Evolutionary conservation across 2,329 filamentous ascomycete species (phyloP), one percentile per base, ranked within the genome.

Genomic region (Penicillium sclerotiorum): DNA sequence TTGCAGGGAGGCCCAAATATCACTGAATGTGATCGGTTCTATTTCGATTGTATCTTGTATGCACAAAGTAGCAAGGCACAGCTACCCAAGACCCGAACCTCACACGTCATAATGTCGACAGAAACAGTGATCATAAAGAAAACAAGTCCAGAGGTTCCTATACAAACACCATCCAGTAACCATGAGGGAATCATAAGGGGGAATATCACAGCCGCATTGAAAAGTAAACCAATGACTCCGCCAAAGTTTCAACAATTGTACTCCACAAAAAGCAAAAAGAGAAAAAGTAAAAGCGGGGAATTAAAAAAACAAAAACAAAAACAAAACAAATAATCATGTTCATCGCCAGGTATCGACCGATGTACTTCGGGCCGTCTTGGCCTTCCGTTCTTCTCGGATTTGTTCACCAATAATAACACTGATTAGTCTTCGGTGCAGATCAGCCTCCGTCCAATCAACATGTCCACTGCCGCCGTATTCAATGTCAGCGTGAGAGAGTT

Each of bases 401-500:
- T 73, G 70, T 55, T 76, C 74, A 27, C 75, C 75, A 60, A 77
- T 72, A 22, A 76, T 75, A 47, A 77, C 68, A 50, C 74, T 75
- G 49, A 76, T 73, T 50, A 77, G 59, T 54, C 73, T 64, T 56
- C 66, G 66, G 50, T 73, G 68, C 49, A 77, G 57, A 36, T 77
- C 72, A 40, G 73, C 70, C 36, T 74, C 73, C 21, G 63, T 70
- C 75, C 75, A 77, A 44, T 69, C 72, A 56, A 72, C 58, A 47
- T 63, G 64, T 27, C 67, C 72, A 35, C 61, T 63, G 17, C 70
- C 69, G 37, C 71, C 72, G 39, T 64, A 65, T 46, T 61, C 64
- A 48, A 67, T 51, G 49, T 71, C 67, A 12, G 61, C 65, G 23
- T 62, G 59, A 39, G 66, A 59, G 43, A 75, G 57, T 33, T 73